Evolutionary conservation across 2,329 filamentous ascomycete genomes (phyloP), one percentile per base, ranked within the genome.

Genomic region (Cryphonectria parasitica): DNA sequence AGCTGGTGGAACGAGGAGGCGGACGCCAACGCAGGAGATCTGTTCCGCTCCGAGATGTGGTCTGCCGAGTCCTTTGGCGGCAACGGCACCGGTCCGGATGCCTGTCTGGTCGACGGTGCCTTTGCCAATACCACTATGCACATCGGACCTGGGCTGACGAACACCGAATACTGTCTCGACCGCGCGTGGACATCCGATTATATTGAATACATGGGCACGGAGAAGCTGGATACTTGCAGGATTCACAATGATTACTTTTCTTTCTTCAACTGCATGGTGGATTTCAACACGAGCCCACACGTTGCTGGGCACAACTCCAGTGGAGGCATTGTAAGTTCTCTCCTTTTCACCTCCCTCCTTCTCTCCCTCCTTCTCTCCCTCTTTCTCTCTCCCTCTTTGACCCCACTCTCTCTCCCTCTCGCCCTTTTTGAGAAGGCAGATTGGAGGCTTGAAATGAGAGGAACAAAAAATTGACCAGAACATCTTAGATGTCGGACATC

Each of bases 1-100:
- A 70, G 75, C 11, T 81, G 81, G 73, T 82, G 80, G 80, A 78
- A 82, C 71, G 78, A 79, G 74, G 75, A 76, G 8, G 64, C 73
- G 2, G 80, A 82, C 54, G 74, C 77, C 43, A 77, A 76, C 52
- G 66, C 75, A 13, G 68, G 63, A 0, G 34, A 52, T 5, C 73
- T 79, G n/a, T 69, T 64, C 6, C 49, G 56, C 19, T 79, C 78
- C 15, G 74, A 75, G 2, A 71, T 81, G 2, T 78, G 80, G 58
- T 77, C 77, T 31, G 64, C 75, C 1, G 73, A 73, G 2, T 63
- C 58, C 60, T 72, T 72, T 31, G 70, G 70, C 19, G 41, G 36
- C 60, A 67, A 67, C 28, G 56, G 66, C 25, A 36, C 28, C 19
- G 66, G 66, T 13, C 6, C 39, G 17, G 41, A 43, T n/a, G 80